Percentiles rank a stretch among this genome's conserved stretches.
These are phyloP conservation scores for Sporothrix brunneoviolacea DNA, from an alignment of 2,329 filamentous ascomycete species.

Conservation along the genomic window DNA sequence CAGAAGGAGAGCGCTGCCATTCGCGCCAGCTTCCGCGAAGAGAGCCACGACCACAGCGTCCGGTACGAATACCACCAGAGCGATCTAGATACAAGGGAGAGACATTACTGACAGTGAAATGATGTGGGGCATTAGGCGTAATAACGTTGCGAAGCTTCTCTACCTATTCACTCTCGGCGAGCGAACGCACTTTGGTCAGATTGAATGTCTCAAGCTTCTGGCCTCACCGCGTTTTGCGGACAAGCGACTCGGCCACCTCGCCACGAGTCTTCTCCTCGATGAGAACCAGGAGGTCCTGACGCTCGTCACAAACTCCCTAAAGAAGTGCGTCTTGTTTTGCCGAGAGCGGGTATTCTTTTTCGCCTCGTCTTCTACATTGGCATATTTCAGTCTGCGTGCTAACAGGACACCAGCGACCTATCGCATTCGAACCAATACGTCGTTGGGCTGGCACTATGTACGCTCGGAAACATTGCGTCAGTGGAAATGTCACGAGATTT, in stretches of 20 bases:
- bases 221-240: conserved; percentile 96
- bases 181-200: conserved; percentile 97
- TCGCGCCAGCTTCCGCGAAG: conserved; percentile 93
- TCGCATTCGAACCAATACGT: conserved; percentile 98
- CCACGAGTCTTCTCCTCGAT: conserved; percentile 90
- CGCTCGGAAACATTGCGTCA: conserved; percentile 94
- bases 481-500: conserved; percentile 97
- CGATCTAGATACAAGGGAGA: not conserved
- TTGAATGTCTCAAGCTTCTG: conserved; percentile 95
- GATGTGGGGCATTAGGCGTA: too few relatives aligned
- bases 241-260: conserved; percentile 91
- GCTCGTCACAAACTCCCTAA: conserved; percentile 92
- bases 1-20: conserved; percentile 99
- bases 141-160: conserved; percentile 97
- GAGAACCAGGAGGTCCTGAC: conserved; percentile 98
- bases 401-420: conserved; percentile 61
- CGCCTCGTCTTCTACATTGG: not conserved
- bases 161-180: conserved; percentile 98
- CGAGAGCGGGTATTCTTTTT: too few relatives aligned
- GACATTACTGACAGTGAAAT: conserved; percentile 15
- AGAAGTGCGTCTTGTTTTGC: conserved; percentile 81
- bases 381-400: conserved; percentile 21
- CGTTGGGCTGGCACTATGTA: conserved; percentile 91
- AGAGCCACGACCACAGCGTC: conserved; percentile 85
- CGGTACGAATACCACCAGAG: conserved; percentile 46